Evolutionary conservation across 2,329 filamentous ascomycete genomes (phyloP).

Genomic region (Neurospora sp.): DNA sequence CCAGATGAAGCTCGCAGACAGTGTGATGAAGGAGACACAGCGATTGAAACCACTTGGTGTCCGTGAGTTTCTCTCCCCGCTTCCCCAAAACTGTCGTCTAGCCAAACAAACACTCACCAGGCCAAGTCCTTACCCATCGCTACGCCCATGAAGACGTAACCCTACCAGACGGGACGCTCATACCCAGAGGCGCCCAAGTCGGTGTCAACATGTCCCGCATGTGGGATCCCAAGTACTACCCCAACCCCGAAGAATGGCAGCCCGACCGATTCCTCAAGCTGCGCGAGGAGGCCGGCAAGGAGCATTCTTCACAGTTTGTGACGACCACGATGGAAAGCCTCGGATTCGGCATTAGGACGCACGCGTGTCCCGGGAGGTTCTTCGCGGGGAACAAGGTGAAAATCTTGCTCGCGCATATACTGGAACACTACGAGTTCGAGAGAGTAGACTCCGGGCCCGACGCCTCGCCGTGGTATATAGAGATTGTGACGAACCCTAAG

Average conservation of each 20-base stretch:
- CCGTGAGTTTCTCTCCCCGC: constrained; percentile 1
- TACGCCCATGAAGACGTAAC: neutral
- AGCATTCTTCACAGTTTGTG: neutral
- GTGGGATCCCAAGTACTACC: constrained; percentile 1
- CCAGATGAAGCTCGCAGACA: constrained; percentile 1
- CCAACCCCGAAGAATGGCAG: neutral
- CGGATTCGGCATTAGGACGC: neutral
- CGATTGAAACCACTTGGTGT: neutral
- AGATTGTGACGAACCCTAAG: constrained; percentile 1
- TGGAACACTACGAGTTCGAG: constrained; percentile 1
- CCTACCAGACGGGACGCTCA: constrained; percentile 1
- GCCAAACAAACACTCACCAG: neutral
- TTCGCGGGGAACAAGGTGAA: constrained; percentile 1
- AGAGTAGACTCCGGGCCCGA: neutral
- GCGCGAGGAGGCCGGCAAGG: neutral
- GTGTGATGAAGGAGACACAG: constrained; percentile 1
- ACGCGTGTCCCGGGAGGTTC: neutral
- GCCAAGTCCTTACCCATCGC: neutral
- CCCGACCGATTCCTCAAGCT: constrained; percentile 1
- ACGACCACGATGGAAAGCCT: constrained; percentile 1
- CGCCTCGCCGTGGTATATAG: constrained; percentile 1
- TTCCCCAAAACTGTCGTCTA: constrained; percentile 1
- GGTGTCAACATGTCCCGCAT: constrained; percentile 1
- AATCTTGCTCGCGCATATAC: constrained; percentile 1
- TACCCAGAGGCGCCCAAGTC: neutral